Evolutionary conservation across 2,329 filamentous ascomycete species (phyloP), one percentile per base, ranked within the genome.

Genomic region (Aspergillus luchuensis): DNA sequence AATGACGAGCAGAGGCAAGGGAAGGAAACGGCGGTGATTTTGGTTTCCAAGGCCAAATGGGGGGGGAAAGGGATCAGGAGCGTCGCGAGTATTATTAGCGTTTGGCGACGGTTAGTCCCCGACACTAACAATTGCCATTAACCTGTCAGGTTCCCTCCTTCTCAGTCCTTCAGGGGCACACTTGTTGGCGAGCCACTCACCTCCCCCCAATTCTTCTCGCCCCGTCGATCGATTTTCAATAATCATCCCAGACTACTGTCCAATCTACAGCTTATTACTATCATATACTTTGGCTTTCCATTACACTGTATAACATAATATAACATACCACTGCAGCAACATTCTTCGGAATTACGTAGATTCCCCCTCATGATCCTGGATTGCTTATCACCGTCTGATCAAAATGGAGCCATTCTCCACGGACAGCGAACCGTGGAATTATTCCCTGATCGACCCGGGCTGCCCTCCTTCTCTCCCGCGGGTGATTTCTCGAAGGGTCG

Each of bases 221-320:
- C 68, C 61, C 60, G 67, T 65, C 66, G 70, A 71, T 71, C 70
- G 57, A 61, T 45, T 63, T 28, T 65, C 69, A 72, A 67, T 65
- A 60, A 57, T 61, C 36, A 33, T 43, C 28, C 55, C 19, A 45
- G 41, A 45, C 41, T 38, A 48, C 49, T 33, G 17, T 39, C 8
- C n/a, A 41, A 41, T 17, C 8, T 45, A 45, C 41, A 21, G 10
- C 10, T 19, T 45, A 21, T 10, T 11, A 11, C 19, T 19, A 5
- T 19, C 39, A n/a, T 19, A 15, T 17, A 43, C 7, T 19, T 8
- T 43, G 15, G n/a, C n/a, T 21, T n/a, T 45, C 11, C 11, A 21
- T 23, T 21, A 13, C 41, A 21, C n/a, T 10, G 39, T 43, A 8
- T 36, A 36, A 36, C 8, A 19, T 19, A 19, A 17, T 43, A 8